Evolutionary conservation across 495 filamentous ascomycete genomes (phyloP).

Genomic region (Aspergillus funiculosus): DNA sequence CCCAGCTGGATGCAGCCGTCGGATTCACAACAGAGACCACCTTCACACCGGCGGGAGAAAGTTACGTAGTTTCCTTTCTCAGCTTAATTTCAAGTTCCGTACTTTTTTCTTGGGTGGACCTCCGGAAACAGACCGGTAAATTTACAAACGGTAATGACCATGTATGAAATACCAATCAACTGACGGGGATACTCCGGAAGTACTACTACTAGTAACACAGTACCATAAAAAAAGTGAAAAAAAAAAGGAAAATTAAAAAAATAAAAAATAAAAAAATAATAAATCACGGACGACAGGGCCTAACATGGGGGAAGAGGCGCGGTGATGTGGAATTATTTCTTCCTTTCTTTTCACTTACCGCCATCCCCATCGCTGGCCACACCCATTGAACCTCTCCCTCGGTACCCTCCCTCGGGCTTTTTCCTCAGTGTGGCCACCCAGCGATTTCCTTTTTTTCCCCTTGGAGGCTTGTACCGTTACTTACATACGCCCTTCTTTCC

Average conservation of each 20-base stretch:
- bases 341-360: constrained; percentile 22
- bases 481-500: constrained; percentile 23
- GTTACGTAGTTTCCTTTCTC: too few relatives aligned
- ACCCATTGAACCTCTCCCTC: constrained; percentile 23
- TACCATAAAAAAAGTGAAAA: constrained; percentile 14
- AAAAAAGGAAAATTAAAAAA: constrained; percentile 11
- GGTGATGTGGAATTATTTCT: constrained; percentile 17
- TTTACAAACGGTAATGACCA: constrained; percentile 19
- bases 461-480: constrained; percentile 35
- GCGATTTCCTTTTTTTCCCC: constrained; percentile 19
- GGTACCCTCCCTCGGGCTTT: constrained; percentile 23
- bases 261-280: constrained; percentile 10
- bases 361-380: constrained; percentile 13
- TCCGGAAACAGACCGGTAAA: constrained; percentile 29
- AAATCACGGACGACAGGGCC: constrained; percentile 9
- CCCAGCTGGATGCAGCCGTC: constrained; percentile 7
- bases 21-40: too few relatives aligned
- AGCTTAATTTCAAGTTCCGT: too few relatives aligned
- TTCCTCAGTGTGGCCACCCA: constrained; percentile 19
- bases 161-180: constrained; percentile 25
- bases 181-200: constrained; percentile 32
- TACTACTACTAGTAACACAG: too few relatives aligned
- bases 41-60: too few relatives aligned
- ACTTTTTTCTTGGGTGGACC: constrained; percentile 25
- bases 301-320: constrained; percentile 18